These are phyloP conservation scores for Rhodocollybia butyracea DNA, from an alignment of 768 basidiomycete species.

Conservation along the genomic window DNA sequence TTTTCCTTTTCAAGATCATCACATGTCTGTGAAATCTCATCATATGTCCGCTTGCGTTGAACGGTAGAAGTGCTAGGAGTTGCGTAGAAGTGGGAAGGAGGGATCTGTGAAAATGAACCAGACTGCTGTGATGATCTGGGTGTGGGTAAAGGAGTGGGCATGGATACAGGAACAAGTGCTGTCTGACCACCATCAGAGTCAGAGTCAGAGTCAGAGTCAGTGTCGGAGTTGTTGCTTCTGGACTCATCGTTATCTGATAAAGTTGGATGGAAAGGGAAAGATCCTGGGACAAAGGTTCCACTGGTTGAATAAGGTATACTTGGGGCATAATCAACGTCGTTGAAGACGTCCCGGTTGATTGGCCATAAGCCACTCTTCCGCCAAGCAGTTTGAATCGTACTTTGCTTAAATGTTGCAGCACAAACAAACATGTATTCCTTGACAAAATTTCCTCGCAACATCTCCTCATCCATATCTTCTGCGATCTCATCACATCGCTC, in stretches of 20 bases:
- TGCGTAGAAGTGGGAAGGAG: too few relatives aligned
- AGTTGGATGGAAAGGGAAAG: neutral
- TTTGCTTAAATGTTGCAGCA: constrained; percentile 6
- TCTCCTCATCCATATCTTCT: constrained; percentile 18
- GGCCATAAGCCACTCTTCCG: constrained; percentile 23
- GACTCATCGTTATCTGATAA: neutral
- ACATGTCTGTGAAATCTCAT: neutral
- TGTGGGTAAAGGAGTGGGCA: too few relatives aligned
- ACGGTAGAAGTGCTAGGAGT: too few relatives aligned
- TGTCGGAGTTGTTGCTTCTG: too few relatives aligned
- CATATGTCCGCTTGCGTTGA: too few relatives aligned
- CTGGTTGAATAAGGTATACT: constrained; percentile 18
- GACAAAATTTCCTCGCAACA: constrained; percentile 22
- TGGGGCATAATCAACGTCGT: constrained; percentile 20
- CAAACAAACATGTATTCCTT: constrained; percentile 24
- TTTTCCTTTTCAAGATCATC: neutral
- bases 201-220: neutral
- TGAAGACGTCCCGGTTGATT: constrained; percentile 23
- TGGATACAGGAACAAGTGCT: too few relatives aligned
- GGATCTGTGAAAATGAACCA: too few relatives aligned
- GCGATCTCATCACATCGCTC: constrained; percentile 19
- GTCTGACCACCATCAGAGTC: neutral
- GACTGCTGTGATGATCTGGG: too few relatives aligned
- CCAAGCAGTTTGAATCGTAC: constrained; percentile 19
- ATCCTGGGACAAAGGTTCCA: neutral